A percentile compares a stretch with the other conserved stretches of the same genome.
phyloP scores from a whole-genome alignment of 2,329 filamentous ascomycete genomes.

The Colletotrichum neosansevieriae region DNA sequence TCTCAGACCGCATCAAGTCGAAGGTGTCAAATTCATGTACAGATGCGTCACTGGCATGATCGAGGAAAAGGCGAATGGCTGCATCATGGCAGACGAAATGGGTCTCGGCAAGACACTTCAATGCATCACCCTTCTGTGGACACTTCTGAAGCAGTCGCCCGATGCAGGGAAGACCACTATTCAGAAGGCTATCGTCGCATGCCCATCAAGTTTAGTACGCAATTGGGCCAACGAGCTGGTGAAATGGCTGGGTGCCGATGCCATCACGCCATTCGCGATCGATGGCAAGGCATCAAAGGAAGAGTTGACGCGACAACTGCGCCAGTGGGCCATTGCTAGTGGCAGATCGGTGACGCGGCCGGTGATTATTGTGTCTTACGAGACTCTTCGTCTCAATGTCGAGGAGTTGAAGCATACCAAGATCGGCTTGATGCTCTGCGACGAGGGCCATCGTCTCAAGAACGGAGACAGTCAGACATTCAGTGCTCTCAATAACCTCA shows the following conservation, averaged over 20 bases:
- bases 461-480: constrained; percentile 98
- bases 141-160: constrained; percentile 92
- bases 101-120: constrained; percentile 96
- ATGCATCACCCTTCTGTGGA: constrained; percentile 98
- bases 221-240: constrained; percentile 98
- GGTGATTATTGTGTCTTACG: constrained; percentile 97
- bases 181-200: constrained; percentile 96
- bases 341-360: constrained; percentile 92
- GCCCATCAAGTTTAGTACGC: constrained; percentile 93
- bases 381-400: constrained; percentile 91
- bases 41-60: constrained; percentile 94
- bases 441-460: constrained; percentile 96
- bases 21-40: constrained; percentile 98
- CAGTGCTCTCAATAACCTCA: constrained; percentile 87
- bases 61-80: constrained; percentile 92
- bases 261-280: constrained; percentile 92
- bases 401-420: constrained; percentile 90
- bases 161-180: constrained; percentile 95
- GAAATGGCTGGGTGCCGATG: constrained; percentile 95
- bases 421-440: constrained; percentile 93
- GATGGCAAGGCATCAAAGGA: constrained; percentile 97
- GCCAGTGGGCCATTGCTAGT: constrained; percentile 93
- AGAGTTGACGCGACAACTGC: constrained; percentile 88
- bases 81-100: constrained; percentile 99
- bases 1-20: constrained; percentile 94